Percentiles rank a stretch among this genome's conserved stretches.
Evolutionary conservation across 2,329 filamentous ascomycete species (phyloP).

Genomic region (Epichloe sibirici): DNA sequence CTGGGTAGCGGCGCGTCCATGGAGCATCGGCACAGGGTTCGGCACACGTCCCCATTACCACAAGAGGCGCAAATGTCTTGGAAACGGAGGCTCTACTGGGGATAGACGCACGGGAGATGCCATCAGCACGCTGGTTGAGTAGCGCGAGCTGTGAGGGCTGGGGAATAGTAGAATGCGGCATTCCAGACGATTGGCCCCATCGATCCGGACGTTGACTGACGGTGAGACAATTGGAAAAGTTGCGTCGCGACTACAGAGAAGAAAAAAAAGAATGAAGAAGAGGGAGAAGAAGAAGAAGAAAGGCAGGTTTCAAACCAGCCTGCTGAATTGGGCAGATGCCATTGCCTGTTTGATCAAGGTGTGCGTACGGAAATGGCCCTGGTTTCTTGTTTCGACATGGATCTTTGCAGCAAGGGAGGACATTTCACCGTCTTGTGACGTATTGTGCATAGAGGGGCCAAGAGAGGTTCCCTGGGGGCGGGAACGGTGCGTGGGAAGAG

Average conservation of each 20-base stretch:
- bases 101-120: conserved; percentile 7
- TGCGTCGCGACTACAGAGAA: background rate
- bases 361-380: background rate
- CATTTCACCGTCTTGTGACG: background rate
- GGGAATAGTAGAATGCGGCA: conserved; percentile 4
- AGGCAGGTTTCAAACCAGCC: background rate
- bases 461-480: background rate
- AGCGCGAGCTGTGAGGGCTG: conserved; percentile 3
- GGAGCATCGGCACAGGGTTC: conserved; percentile 4
- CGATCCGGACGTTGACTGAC: background rate
- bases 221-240: conserved; percentile 1
- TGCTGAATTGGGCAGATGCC: background rate
- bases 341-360: background rate
- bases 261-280: background rate
- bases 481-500: background rate
- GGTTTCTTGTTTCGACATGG: background rate
- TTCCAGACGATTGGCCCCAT: conserved; percentile 5
- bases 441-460: background rate
- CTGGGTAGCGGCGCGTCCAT: background rate
- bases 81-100: conserved; percentile 2
- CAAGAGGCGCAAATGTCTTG: conserved; percentile 22
- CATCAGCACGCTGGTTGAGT: conserved; percentile 1
- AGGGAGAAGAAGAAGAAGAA: too few relatives aligned
- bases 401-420: background rate
- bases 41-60: conserved; percentile 13